Percentiles rank a stretch among this genome's conserved stretches.
These are phyloP conservation scores for Keithomyces neogunnii DNA, from an alignment of 2,329 filamentous ascomycete genomes.

Conservation along the genomic window DNA sequence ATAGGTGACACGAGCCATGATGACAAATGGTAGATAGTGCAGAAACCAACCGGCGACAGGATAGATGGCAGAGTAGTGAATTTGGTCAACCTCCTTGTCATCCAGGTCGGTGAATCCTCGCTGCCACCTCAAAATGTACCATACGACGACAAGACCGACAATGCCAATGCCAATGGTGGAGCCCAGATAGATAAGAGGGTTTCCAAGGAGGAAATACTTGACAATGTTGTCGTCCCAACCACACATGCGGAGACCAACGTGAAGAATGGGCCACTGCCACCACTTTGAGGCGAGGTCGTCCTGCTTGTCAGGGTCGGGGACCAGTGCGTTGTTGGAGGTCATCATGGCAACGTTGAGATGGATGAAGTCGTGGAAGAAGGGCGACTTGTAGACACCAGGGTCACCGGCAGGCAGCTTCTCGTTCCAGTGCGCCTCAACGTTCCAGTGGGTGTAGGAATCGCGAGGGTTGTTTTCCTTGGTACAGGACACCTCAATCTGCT, in stretches of 20 bases:
- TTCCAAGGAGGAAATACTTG: constrained; percentile 98
- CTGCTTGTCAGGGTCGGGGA: constrained; percentile 97
- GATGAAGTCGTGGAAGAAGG: constrained; percentile 95
- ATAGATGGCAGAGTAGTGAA: constrained; percentile 90
- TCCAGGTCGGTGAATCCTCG: constrained; percentile 82
- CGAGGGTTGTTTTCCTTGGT: constrained; percentile 85
- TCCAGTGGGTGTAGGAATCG: constrained; percentile 97
- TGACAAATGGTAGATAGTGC: constrained; percentile 90
- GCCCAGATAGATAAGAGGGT: constrained; percentile 93
- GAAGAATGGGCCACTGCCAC: constrained; percentile 97
- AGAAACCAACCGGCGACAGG: constrained; percentile 90
- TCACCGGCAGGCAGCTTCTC: constrained; percentile 84
- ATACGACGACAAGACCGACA: constrained; percentile 64
- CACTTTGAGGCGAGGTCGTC: constrained; percentile 93
- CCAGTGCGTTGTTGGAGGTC: constrained; percentile 98
- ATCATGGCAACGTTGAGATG: constrained; percentile 99
- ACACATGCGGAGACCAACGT: constrained; percentile 97
- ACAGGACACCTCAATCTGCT: constrained; percentile 97
- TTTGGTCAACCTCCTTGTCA: constrained; percentile 75
- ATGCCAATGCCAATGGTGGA: constrained; percentile 71
- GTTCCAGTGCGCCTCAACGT: constrained; percentile 91
- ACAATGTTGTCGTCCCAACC: constrained; percentile 92
- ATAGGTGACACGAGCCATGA: constrained; percentile 98
- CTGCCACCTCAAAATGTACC: constrained; percentile 93
- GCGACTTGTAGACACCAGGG: constrained; percentile 88